Base-by-base conservation (phyloP, 169 alveolate species). In the Eimeria falciformis region DNA sequence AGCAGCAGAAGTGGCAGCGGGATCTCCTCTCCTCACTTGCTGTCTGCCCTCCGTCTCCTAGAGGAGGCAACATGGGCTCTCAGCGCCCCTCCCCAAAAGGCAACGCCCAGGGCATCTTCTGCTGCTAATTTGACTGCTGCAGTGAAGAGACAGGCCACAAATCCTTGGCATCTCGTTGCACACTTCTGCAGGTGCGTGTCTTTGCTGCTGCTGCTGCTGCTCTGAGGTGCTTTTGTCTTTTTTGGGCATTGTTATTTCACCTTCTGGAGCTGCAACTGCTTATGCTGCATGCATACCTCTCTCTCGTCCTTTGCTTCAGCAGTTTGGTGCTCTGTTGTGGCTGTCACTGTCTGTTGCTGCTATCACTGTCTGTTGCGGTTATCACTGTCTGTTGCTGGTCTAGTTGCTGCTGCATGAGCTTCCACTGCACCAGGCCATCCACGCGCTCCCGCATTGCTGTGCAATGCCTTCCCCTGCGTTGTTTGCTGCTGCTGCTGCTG, bases 51-150 rank as follows among this genome's bases (percentile, higher is more conserved):
- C 56, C 73, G 96, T 29, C 95, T 94, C 95, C 93, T 94, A 47
- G 97, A 94, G 77, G 96, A 95, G 27, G 96, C 96, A 23, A 95
- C 97, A 29, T 95, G 97, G 97, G 96, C 96, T 14, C 62, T 90
- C 6, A 96, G 94, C 73, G 94, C 58, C 55, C 93, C 73, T 47
- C 90, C 91, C 45, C 93, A 55, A 81, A 62, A 40, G n/a, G 91
- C 78, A 40, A 66, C 92, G 18, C 65, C 58, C 37, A 58, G 50
- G 47, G 9, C 14, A n/a, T 62, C 56, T 17, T 2, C 50, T 9
- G 88, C 69, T 21, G 27, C 55, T 37, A n/a, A 77, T 55, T 71
- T 77, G 5, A 27, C 93, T 29, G 85, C 78, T 33, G 88, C 81
- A 46, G 29, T 47, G 18, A 43, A 46, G 92, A 50, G 73, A 47